Evolutionary conservation across 208 protist species (phyloP), one percentile per base, ranked within the genome.

Genomic region (Wallacemonas sp.): DNA sequence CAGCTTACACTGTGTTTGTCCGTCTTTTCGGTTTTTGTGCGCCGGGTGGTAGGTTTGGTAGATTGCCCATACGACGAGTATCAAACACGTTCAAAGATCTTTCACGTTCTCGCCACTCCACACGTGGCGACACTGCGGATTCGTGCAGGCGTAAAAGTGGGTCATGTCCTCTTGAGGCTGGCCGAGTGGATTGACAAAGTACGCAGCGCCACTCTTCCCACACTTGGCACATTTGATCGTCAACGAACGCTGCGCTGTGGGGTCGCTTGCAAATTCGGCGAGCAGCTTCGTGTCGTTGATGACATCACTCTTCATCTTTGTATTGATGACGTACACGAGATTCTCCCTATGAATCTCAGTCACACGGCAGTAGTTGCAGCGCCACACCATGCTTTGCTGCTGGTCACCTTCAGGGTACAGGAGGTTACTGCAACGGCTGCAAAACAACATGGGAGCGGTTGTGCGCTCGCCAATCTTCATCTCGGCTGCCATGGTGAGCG

Each of bases 81-180:
- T 56, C 26, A 41, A 16, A 68, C 24, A 65, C 19, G 66, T 65
- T 29, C 83, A 84, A 29, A 81, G 69, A 24, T 87, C 78, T 61
- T 86, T 69, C 19, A 75, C 74, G 29, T 80, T 74, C 17, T 83
- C 74, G 30, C 84, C 83, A 72, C 90, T 96, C 90, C 87, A 96
- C 17, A 95, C 88, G 47, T 93, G 69, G 1, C 85, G 78, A 65
- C 92, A 96, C 44, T 68, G 79, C 2, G 73, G 83, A 54, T 94
- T 90, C 1, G 92, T 81, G 55, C 92, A 96, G 34, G 87, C 92
- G 68, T 95, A 94, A 72, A 90, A 94, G 23, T 94, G 78, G 19
- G 88, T 94, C 88, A 96, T 94, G 64, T 95, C 92, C 65, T 96
- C 92, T 54, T 93, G 86, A 0, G 87, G 86, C 52, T 90, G 85